phyloP scores from a whole-genome alignment of 2,329 filamentous ascomycete species.

The Aspergillus proliferans region DNA sequence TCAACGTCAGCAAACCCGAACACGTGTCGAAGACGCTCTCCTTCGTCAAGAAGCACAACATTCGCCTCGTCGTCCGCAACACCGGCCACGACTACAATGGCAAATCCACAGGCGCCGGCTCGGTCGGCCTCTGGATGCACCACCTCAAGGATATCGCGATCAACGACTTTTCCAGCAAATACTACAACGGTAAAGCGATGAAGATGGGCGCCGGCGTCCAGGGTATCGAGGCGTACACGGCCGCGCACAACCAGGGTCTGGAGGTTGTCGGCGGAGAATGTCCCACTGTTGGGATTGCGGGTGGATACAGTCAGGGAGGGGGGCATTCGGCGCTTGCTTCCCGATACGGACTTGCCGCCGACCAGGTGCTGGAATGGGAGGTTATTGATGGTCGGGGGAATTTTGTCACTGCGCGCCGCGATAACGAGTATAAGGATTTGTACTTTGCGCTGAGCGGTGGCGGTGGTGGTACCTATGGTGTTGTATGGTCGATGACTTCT shows the following conservation, averaged over 20 bases:
- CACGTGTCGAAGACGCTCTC: constrained; percentile 20
- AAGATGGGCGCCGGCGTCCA: constrained; percentile 51
- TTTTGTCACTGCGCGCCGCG: constrained; percentile 43
- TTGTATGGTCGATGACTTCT: constrained; percentile 52
- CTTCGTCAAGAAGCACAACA: constrained; percentile 44
- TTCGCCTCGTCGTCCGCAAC: constrained; percentile 45
- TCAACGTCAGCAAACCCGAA: constrained; percentile 25
- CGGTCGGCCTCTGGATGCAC: constrained; percentile 28
- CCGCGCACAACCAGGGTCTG: constrained; percentile 41
- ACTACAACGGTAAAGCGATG: constrained; percentile 49
- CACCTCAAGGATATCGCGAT: constrained; percentile 24
- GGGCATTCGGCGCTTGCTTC: constrained; percentile 52
- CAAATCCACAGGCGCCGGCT: constrained; percentile 56
- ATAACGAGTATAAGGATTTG: constrained; percentile 46
- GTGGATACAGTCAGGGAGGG: constrained; percentile 56
- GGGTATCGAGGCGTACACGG: constrained; percentile 44
- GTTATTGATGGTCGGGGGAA: constrained; percentile 50
- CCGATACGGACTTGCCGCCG: constrained; percentile 53
- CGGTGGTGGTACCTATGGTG: constrained; percentile 53
- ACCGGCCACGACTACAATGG: constrained; percentile 44
- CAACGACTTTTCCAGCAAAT: constrained; percentile 26
- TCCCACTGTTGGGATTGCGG: constrained; percentile 52
- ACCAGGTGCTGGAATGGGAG: constrained; percentile 53
- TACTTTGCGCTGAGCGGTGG: constrained; percentile 60
- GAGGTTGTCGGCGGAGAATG: constrained; percentile 52